phyloP scores from a whole-genome alignment of 305 asterid species.

The Fraxinus paxiana region DNA sequence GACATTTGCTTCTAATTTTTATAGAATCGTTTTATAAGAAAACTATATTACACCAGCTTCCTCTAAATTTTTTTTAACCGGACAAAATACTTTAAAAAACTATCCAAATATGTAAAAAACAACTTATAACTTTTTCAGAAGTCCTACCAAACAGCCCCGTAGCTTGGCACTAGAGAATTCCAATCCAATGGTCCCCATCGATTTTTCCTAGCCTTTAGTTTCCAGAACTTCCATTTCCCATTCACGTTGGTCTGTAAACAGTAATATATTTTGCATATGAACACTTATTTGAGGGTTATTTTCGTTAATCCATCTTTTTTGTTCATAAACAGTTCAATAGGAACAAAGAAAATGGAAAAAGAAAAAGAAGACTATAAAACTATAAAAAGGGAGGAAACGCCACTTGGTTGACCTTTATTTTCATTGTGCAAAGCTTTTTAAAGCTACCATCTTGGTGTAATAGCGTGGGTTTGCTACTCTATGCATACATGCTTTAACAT shows the following conservation, averaged over 20 bases:
- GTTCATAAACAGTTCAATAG: background rate
- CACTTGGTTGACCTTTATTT: background rate
- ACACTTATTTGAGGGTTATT: background rate
- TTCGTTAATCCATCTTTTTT: background rate
- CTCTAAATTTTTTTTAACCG: background rate
- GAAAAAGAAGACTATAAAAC: background rate
- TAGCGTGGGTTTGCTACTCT: background rate
- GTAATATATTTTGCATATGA: background rate
- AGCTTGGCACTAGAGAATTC: background rate
- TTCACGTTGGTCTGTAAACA: background rate
- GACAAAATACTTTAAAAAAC: background rate
- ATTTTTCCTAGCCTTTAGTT: background rate
- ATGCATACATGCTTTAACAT: background rate
- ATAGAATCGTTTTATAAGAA: background rate
- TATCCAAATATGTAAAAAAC: background rate
- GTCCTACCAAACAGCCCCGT: background rate
- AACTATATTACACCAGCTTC: background rate
- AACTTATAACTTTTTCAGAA: background rate
- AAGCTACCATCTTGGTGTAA: background rate
- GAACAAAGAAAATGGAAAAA: background rate
- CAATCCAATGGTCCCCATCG: background rate
- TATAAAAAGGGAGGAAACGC: background rate
- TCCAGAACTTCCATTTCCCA: background rate
- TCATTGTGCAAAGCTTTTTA: background rate
- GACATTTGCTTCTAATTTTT: background rate